Percentiles rank a stretch among this genome's conserved stretches.
phyloP scores from a whole-genome alignment of 2,329 filamentous ascomycete species.

The Ascochyta pisi region DNA sequence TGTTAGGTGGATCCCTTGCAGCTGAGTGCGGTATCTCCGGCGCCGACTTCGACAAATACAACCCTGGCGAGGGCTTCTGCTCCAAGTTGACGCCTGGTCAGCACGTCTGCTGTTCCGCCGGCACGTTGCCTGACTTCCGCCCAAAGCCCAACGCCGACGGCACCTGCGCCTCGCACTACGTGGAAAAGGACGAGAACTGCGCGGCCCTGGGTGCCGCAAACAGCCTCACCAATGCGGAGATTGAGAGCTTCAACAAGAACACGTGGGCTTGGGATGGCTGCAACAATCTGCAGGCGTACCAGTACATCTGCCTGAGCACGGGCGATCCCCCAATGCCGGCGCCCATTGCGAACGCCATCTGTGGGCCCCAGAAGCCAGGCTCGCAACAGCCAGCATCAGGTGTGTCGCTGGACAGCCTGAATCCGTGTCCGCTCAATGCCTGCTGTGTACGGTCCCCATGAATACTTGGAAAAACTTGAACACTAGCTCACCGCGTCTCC shows the following conservation, averaged over 20 bases:
- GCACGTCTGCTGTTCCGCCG: neutral
- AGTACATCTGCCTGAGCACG: neutral
- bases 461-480: no score
- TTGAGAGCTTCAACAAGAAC: constrained; percentile 2
- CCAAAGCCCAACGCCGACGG: neutral
- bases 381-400: neutral
- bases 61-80: no score
- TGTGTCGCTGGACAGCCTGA: neutral
- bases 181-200: neutral
- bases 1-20: no score
- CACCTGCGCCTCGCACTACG: neutral
- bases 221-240: neutral
- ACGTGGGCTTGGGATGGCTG: constrained; percentile 3
- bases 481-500: no score
- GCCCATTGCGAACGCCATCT: constrained; percentile 1
- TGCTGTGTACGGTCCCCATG: no score
- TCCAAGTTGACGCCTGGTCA: no score
- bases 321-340: neutral
- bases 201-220: neutral
- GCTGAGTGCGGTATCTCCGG: no score
- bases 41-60: no score
- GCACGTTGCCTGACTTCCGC: neutral
- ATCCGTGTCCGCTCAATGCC: neutral
- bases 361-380: no score
- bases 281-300: neutral